A percentile compares a stretch with the other conserved stretches of the same genome.
Evolutionary conservation across 1,284 basidiomycete genomes (phyloP).

Genomic region (Taiwanofungus camphoratus): DNA sequence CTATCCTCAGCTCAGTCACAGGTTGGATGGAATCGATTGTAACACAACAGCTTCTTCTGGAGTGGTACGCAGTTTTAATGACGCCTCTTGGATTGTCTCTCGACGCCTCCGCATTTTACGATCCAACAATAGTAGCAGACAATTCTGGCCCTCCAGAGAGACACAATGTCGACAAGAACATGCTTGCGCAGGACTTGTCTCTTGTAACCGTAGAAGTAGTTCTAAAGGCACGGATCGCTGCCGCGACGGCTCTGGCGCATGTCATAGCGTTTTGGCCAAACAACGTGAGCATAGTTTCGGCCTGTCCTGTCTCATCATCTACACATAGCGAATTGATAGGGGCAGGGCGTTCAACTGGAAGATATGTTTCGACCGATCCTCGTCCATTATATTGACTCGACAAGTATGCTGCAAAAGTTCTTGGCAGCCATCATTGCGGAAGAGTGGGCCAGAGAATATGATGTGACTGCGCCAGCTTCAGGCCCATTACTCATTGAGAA

Average conservation of each 20-base stretch:
- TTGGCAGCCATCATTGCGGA: slow-evolving; percentile 82
- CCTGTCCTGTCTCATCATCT: not conserved
- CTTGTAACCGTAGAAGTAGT: slow-evolving; percentile 79
- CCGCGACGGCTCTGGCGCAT: slow-evolving; percentile 76
- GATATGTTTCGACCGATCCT: slow-evolving; percentile 68
- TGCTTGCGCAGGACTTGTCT: slow-evolving; percentile 88
- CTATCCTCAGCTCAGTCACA: slow-evolving; percentile 41
- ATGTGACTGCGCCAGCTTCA: slow-evolving; percentile 25
- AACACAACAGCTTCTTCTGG: slow-evolving; percentile 50
- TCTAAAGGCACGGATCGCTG: slow-evolving; percentile 77
- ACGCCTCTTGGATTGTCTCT: slow-evolving; percentile 85
- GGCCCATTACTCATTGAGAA: slow-evolving; percentile 42
- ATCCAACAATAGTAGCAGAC: slow-evolving; percentile 44
- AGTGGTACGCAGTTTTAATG: slow-evolving; percentile 90
- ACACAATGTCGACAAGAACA: slow-evolving; percentile 96
- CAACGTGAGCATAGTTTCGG: slow-evolving; percentile 31
- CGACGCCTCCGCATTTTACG: slow-evolving; percentile 70
- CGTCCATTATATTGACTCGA: slow-evolving; percentile 75
- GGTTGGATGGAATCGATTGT: slow-evolving; percentile 49
- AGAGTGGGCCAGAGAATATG: slow-evolving; percentile 82
- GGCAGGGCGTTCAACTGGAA: slow-evolving; percentile 38
- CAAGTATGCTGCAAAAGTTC: slow-evolving; percentile 90
- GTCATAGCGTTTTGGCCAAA: slow-evolving; percentile 66
- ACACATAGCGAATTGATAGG: slow-evolving; percentile 6
- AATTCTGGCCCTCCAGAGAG: slow-evolving; percentile 48